These are phyloP conservation scores for Talaromyces funiculosus DNA, from an alignment of 2,329 filamentous ascomycete species.

Conservation along the genomic window DNA sequence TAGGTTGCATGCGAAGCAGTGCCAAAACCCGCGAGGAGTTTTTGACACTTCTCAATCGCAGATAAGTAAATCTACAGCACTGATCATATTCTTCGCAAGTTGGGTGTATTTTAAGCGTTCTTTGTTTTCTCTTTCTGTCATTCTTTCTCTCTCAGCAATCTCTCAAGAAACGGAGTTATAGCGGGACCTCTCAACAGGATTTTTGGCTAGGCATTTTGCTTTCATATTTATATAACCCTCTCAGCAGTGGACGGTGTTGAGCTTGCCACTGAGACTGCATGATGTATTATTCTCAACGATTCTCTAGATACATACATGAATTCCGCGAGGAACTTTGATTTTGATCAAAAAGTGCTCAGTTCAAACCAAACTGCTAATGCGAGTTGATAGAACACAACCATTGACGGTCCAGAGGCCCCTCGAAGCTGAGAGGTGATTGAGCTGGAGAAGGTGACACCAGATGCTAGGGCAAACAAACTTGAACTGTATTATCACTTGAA, in stretches of 20 bases:
- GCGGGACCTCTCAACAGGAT: slow-evolving; percentile 39
- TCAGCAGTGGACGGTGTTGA: neutral
- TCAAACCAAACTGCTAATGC: neutral
- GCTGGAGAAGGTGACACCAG: neutral
- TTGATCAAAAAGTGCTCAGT: neutral
- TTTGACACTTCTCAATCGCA: slow-evolving; percentile 66
- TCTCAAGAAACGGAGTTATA: slow-evolving; percentile 28
- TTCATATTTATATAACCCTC: neutral
- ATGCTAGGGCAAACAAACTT: neutral
- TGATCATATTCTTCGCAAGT: neutral
- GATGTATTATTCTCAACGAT: slow-evolving; percentile 5
- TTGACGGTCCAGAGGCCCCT: no score
- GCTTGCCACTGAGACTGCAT: neutral
- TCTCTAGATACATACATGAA: neutral
- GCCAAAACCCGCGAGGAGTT: slow-evolving; percentile 97
- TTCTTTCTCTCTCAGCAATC: neutral
- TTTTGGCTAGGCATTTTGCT: slow-evolving; percentile 13
- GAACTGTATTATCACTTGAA: neutral
- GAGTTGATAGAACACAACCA: neutral
- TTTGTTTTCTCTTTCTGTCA: neutral
- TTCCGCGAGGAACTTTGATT: neutral
- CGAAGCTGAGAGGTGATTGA: neutral
- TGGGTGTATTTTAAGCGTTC: slow-evolving; percentile 8
- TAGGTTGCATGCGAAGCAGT: slow-evolving; percentile 89
- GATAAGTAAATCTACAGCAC: slow-evolving; percentile 23